These are phyloP conservation scores for Stentor coeruleus DNA, from an alignment of 73 alveolate genomes.

Conservation along the genomic window DNA sequence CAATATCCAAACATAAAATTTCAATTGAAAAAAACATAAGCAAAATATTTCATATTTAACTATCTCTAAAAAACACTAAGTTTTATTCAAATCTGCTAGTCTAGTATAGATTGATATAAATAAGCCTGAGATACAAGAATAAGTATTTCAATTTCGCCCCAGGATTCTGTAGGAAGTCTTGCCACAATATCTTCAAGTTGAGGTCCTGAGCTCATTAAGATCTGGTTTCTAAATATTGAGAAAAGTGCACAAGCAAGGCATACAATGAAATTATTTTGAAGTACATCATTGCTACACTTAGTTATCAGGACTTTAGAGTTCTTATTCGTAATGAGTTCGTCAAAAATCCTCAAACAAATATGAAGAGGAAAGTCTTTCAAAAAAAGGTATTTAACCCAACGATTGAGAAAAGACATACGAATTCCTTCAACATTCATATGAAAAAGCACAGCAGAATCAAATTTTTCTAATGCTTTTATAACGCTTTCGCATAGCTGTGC, in stretches of 20 bases:
- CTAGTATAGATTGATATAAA: conserved; percentile 1
- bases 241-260: conserved; percentile 8
- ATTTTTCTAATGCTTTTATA: background rate
- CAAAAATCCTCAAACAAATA: background rate
- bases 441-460: background rate
- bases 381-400: background rate
- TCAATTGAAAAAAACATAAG: too few species aligned
- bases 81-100: too few species aligned
- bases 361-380: conserved; percentile 12
- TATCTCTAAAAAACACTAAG: too few species aligned
- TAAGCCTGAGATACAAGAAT: background rate
- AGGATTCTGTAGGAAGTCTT: background rate
- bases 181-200: background rate
- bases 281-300: background rate
- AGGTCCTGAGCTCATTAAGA: background rate
- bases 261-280: background rate
- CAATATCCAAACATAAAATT: too few species aligned
- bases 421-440: background rate
- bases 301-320: background rate
- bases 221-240: background rate
- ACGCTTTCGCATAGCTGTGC: background rate
- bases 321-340: background rate
- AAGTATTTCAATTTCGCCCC: background rate
- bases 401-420: background rate
- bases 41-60: too few species aligned